Evolutionary conservation across 192 early-diverging fungal species (phyloP).

Genomic region (Podochytrium sp.): DNA sequence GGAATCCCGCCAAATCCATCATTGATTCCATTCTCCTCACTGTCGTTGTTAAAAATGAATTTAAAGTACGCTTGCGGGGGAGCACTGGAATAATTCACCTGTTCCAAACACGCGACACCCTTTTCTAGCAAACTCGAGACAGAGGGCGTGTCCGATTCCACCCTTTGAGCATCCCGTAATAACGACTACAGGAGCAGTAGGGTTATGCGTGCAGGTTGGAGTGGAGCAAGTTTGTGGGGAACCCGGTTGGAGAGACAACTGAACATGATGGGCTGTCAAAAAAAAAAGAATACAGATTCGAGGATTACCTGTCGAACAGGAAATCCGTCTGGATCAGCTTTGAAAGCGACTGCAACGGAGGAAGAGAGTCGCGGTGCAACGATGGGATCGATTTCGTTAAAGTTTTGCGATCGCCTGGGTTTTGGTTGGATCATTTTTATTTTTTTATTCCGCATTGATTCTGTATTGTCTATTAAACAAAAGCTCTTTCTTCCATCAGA

Average conservation of each 20-base stretch:
- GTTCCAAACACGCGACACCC: slow-evolving; percentile 35
- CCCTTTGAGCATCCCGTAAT: slow-evolving; percentile 32
- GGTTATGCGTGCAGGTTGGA: slow-evolving; percentile 5
- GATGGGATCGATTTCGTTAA: neutral
- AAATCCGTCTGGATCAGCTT: neutral
- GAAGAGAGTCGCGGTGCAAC: neutral
- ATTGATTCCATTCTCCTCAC: slow-evolving; percentile 8
- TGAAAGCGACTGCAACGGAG: neutral
- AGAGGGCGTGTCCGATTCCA: slow-evolving; percentile 28
- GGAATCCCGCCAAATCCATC: neutral
- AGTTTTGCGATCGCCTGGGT: no score
- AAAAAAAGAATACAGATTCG: neutral
- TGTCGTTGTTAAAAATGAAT: neutral
- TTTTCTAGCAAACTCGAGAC: slow-evolving; percentile 6
- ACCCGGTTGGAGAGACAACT: neutral
- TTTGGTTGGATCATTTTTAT: no score
- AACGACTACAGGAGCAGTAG: slow-evolving; percentile 17
- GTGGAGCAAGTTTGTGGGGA: neutral
- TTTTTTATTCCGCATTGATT: no score
- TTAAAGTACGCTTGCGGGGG: neutral
- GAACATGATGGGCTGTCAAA: neutral
- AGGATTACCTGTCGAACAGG: neutral
- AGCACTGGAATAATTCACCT: neutral
- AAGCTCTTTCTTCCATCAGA: no score
- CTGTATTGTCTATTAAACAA: no score